A percentile compares a stretch with the other conserved stretches of the same genome.
phyloP scores from a whole-genome alignment of 495 filamentous ascomycete species.

The Hypoxylon lienhwacheense region DNA sequence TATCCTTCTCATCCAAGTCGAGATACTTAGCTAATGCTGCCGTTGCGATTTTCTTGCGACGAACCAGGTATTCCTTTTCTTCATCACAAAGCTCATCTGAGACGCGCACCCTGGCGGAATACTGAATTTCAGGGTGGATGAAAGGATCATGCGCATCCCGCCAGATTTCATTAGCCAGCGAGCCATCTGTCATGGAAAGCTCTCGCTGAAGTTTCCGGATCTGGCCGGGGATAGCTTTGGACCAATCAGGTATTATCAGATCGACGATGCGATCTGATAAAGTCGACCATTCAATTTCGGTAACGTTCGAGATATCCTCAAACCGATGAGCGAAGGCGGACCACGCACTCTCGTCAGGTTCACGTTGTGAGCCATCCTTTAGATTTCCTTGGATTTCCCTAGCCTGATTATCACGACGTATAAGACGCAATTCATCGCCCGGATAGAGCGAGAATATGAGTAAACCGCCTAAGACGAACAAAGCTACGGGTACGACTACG shows the following conservation, averaged over 20 bases:
- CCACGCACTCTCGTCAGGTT: conserved; percentile 55
- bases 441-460: conserved; percentile 50
- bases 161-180: conserved; percentile 91
- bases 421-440: conserved; percentile 43
- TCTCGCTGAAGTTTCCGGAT: conserved; percentile 84
- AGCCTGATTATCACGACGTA: conserved; percentile 11
- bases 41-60: conserved; percentile 64
- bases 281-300: conserved; percentile 58
- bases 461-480: conserved; percentile 41
- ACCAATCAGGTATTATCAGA: conserved; percentile 80
- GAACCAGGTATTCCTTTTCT: conserved; percentile 69
- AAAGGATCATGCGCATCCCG: conserved; percentile 80
- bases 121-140: conserved; percentile 80
- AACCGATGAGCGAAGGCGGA: conserved; percentile 60
- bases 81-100: conserved; percentile 81
- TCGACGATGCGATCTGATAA: conserved; percentile 68
- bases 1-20: conserved; percentile 69
- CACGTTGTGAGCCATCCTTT: conserved; percentile 7
- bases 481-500: conserved; percentile 30
- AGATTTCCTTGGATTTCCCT: conserved; percentile 6
- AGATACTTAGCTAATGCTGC: conserved; percentile 81
- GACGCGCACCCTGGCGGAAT: conserved; percentile 77
- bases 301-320: conserved; percentile 57
- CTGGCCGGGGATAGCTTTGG: conserved; percentile 70
- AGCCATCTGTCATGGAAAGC: conserved; percentile 80